Evolutionary conservation across 1,284 basidiomycete genomes (phyloP).

Genomic region (Mycosarcoma maydis): DNA sequence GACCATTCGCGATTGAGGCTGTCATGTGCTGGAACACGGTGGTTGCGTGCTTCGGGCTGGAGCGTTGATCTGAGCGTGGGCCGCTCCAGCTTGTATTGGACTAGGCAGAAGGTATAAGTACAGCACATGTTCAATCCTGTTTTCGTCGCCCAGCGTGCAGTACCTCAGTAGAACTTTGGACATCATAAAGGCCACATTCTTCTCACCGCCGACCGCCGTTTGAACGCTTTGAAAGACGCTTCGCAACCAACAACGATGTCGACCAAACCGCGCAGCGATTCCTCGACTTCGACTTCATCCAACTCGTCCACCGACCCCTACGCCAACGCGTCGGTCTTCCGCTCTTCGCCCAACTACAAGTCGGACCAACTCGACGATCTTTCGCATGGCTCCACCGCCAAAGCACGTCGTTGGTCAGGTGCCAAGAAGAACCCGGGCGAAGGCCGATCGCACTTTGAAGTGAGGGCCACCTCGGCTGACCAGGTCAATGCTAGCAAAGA

Average conservation of each 20-base stretch:
- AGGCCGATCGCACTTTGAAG: slow-evolving; percentile 33
- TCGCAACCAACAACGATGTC: slow-evolving; percentile 17
- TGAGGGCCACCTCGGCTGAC: slow-evolving; percentile 7
- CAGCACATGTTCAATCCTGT: too few relatives aligned
- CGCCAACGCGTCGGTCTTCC: slow-evolving; percentile 37
- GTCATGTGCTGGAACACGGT: too few relatives aligned
- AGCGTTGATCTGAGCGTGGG: too few relatives aligned
- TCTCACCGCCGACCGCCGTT: too few relatives aligned
- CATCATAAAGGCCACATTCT: too few relatives aligned
- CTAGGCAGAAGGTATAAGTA: too few relatives aligned
- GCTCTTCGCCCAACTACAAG: slow-evolving; percentile 31
- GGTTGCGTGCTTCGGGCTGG: too few relatives aligned
- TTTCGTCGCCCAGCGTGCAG: too few relatives aligned
- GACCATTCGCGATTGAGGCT: too few relatives aligned
- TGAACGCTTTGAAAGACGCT: too few relatives aligned
- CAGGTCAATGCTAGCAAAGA: slow-evolving; percentile 11
- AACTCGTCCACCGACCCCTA: slow-evolving; percentile 28
- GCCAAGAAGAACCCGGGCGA: slow-evolving; percentile 37
- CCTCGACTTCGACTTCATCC: slow-evolving; percentile 21
- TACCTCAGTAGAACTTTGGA: too few relatives aligned
- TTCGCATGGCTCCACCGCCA: slow-evolving; percentile 34
- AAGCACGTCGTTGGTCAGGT: slow-evolving; percentile 38
- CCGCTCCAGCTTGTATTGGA: too few relatives aligned
- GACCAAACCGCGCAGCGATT: slow-evolving; percentile 33
- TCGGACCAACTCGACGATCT: slow-evolving; percentile 40